Evolutionary conservation across 441 rosid genomes (phyloP).

Genomic region (Pelargonium cotyledonis): DNA sequence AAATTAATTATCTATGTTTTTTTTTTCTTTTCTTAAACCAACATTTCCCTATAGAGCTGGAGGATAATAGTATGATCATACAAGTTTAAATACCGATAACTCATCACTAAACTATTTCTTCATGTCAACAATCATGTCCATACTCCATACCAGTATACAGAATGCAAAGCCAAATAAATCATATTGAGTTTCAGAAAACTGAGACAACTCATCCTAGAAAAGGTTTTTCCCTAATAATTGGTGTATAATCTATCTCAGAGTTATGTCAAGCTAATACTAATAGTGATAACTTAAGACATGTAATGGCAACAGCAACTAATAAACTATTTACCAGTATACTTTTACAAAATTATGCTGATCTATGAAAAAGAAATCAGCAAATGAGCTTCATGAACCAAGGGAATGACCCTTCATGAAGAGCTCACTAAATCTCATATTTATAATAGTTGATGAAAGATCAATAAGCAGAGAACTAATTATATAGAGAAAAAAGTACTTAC

Average conservation of each 20-base stretch:
- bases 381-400: not conserved
- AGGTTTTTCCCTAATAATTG: not conserved
- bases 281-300: not conserved
- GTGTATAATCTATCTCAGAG: not conserved
- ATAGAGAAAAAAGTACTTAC: slow-evolving; percentile 38
- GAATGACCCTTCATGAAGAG: not conserved
- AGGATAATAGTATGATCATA: not conserved
- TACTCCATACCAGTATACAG: not conserved
- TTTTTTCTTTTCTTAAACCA: not conserved
- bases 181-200: not conserved
- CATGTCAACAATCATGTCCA: not conserved
- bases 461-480: not conserved
- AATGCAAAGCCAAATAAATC: not conserved
- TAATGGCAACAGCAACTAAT: not conserved
- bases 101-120: not conserved
- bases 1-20: not conserved
- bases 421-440: not conserved
- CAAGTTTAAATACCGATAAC: not conserved
- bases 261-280: not conserved
- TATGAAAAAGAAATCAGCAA: not conserved
- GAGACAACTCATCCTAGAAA: not conserved
- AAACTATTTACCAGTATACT: not conserved
- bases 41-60: not conserved
- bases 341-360: not conserved
- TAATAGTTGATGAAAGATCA: not conserved